Evolutionary conservation across 768 basidiomycete species (phyloP), one percentile per base, ranked within the genome.

Genomic region (Ephemerocybe angulata): DNA sequence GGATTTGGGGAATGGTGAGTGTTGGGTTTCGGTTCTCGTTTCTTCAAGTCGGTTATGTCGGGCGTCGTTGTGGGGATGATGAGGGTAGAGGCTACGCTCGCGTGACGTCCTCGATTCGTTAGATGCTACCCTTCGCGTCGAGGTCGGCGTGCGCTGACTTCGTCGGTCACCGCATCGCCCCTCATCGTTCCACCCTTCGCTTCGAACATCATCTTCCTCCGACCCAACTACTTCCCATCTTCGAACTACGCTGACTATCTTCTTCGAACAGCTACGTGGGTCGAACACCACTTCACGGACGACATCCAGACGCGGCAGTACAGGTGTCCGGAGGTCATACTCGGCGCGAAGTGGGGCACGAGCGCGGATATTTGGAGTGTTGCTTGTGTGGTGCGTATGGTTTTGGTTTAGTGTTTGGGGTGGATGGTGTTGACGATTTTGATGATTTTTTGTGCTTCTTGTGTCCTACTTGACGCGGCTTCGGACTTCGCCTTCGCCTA

Each of bases 281-380:
- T 83, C 28, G 90, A 96, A 64, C 91, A 98, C 61, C 97, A 98
- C 67, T 99, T 98, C 60, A 98, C 97, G 40, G 96, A 99, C 71
- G 97, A 98, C 64, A 98, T 98, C 62, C 90, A 98, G 74, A 99
- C 97, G 25, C 75, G 96, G 64, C 97, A 98, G 65, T 98, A 98
- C 69, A 85, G 97, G 25, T 93, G 92, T 76, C 96, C 97, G 1
- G 96, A 99, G 70, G 96, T 98, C 55, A 95, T 99, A 44, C 77
- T 98, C 1, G 96, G 96, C 41, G 92, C 93, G 2, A 90, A 92
- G 62, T 99, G 96, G 96, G 91, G 93, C 4, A 78, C 93, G 11
- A 93, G 90, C 62, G 94, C 93, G 24, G 97, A 99, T 71, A 85
- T 97, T 22, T 99, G 97, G 97, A 93, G 90, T 63, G 88, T 98